A percentile compares a stretch with the other conserved stretches of the same genome.
phyloP scores from a whole-genome alignment of 352 stramenopile genomes.

The Pythium phragmitis region DNA sequence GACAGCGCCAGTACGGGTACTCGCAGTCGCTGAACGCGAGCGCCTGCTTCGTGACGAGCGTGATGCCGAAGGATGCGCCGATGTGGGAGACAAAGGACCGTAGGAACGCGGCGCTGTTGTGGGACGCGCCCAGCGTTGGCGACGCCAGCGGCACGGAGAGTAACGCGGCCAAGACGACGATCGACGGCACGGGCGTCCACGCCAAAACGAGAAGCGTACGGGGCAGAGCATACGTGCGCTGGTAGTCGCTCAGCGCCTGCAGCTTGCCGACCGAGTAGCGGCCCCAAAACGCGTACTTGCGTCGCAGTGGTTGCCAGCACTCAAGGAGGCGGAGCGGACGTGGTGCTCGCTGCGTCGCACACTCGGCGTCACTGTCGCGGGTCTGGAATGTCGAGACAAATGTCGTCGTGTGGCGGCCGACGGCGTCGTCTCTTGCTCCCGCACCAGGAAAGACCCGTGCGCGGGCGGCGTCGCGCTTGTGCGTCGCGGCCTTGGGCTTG shows the following conservation, averaged over 20 bases:
- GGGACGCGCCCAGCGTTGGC: background rate
- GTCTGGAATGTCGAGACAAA: no score
- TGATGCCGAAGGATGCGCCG: constrained; percentile 21
- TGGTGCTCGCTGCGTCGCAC: background rate
- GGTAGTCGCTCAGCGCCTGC: constrained; percentile 24
- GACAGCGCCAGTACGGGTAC: constrained; percentile 11
- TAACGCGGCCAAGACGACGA: constrained; percentile 16
- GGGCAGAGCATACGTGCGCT: constrained; percentile 3
- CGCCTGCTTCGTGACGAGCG: constrained; percentile 22
- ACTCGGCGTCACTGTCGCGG: no score
- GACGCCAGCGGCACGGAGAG: constrained; percentile 10
- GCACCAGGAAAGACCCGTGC: background rate
- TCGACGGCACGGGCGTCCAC: constrained; percentile 7
- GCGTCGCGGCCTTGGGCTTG: background rate
- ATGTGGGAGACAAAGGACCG: constrained; percentile 24
- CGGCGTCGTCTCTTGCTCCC: no score
- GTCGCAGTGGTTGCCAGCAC: constrained; percentile 4
- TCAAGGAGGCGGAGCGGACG: background rate
- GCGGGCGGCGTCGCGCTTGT: background rate
- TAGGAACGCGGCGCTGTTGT: constrained; percentile 2
- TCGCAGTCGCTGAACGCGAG: constrained; percentile 13
- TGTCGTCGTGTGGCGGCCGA: no score
- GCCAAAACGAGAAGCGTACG: constrained; percentile 10
- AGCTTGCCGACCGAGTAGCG: constrained; percentile 33
- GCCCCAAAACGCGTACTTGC: constrained; percentile 15